Base-by-base conservation (phyloP, 2,329 filamentous ascomycete genomes). In the Colletotrichum simmondsii region DNA sequence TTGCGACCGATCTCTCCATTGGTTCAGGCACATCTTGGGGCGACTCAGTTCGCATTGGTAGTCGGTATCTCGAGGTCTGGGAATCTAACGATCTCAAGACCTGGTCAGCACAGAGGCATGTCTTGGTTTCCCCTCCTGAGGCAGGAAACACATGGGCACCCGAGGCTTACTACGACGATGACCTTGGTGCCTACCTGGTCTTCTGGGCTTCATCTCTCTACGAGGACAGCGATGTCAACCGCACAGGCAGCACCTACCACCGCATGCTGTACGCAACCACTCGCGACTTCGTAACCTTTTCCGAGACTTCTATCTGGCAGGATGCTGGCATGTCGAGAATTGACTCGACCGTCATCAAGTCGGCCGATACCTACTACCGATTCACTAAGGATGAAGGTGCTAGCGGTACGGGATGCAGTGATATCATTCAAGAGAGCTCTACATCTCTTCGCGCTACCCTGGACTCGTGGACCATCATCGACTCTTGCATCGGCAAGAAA, bases 301-400 rank as follows among this genome's bases (percentile, higher is more conserved):
- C 83, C 61, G 81, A 84, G 35, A 80, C 87, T 0, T 77, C 83
- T 54, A 77, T 88, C 22, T 89, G 87, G 87, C 87, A 89, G 66
- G 87, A 89, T 61, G 85, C 84, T 2, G 84, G 86, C 11, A 83
- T 82, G 61, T 85, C 87, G 1, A 83, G 87, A 1, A 89, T 89
- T 28, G 88, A 89, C 75, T 86, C 87, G 0, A 89, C 87, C 0
- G 85, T 89, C 0, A 76, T 89, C 16, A 80, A 86, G 65, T 82
- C 82, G 0, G 81, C 80, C 1, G 77, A 78, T 12, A 78, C 77
- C 0, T 89, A 86, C 76, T 87, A 88, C 75, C 86, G 88, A 11
- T 90, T 89, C 76, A 89, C 87, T 22, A 89, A 90, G 70, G 87
- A 89, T 54, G 87, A 89, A 68, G 87, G 86, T 0, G 85, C 82